Base-by-base conservation (phyloP, 306 rosid species). In the Cyamopsis tetragonoloba region DNA sequence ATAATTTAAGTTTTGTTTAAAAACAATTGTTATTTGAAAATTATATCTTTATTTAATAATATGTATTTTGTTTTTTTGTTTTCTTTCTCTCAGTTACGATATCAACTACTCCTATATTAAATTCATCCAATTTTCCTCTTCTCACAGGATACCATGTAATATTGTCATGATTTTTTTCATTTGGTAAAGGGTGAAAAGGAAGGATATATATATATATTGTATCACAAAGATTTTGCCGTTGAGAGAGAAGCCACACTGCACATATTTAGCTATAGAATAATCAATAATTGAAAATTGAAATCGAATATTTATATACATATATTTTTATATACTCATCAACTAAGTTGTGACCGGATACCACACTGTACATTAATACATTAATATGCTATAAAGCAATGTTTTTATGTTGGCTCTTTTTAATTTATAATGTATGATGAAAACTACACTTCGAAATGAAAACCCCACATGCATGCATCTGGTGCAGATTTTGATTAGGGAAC, bases 381-480 rank as follows among this genome's bases (percentile, higher is more conserved):
- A n/a, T n/a, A n/a, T 0, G 44, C 28, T 13, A 51, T 63, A 63
- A 41, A 30, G 59, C 30, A 18, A 41, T 43, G 48, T 15, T 72
- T 47, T 18, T 23, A 24, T 26, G 47, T 19, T 72, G 20, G 53
- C 71, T 49, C 19, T 11, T 15, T 51, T n/a, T 15, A 59, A 58
- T 38, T 72, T 38, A 3, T 1, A 49, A 18, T 35, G 57, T 54
- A 32, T 15, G 24, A 41, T 20, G 66, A 63, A 73, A 50, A 41
- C 46, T 5, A 51, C 64, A 4, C 19, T 28, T 51, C 14, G 12
- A 72, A 51, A 62, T 62, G n/a, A 39, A 39, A 59, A 62, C 17
- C 65, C 27, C 47, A 63, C 38, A 73, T 51, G 46, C 57, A 63
- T 54, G 78, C 9, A 62, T 39, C 56, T 41, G 57, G 20, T 55